Conservation (phyloP, 2,329 filamentous ascomycete genomes). For the Curvularia hawaiiensis region DNA sequence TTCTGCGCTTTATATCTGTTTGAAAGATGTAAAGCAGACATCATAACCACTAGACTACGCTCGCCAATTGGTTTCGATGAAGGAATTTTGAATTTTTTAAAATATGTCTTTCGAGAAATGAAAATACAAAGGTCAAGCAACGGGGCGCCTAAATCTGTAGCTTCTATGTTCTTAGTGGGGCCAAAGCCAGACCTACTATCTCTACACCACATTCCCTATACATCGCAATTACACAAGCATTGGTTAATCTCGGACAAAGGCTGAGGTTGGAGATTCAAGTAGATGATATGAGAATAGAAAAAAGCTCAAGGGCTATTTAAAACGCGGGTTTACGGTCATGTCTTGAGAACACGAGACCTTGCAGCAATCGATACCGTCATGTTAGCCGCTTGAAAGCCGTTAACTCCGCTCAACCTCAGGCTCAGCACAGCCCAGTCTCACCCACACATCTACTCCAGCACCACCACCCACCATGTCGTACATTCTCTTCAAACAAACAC, state of each 20-base stretch:
- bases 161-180: neutral
- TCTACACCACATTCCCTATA: neutral
- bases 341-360: neutral
- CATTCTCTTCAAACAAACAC: slow-evolving; percentile 19
- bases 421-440: slow-evolving; percentile 15
- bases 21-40: slow-evolving; percentile 45
- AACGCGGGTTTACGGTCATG: neutral
- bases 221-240: neutral
- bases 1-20: slow-evolving; percentile 39
- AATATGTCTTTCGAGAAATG: neutral
- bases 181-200: neutral
- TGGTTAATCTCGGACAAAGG: neutral
- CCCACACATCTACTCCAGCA: slow-evolving; percentile 8
- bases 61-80: slow-evolving; percentile 11
- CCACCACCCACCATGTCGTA: slow-evolving; percentile 23
- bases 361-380: slow-evolving; percentile 2
- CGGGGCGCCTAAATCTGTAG: neutral
- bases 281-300: neutral
- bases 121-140: too few relatives aligned
- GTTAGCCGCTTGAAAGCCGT: slow-evolving; percentile 3
- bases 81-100: neutral
- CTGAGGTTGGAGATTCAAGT: neutral
- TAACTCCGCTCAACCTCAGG: slow-evolving; percentile 26
- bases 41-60: slow-evolving; percentile 44
- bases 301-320: neutral